Evolutionary conservation across 176 grass and related monocot species (phyloP), one percentile per base, ranked within the genome.

Genomic region (Bonia amplexicaulis): DNA sequence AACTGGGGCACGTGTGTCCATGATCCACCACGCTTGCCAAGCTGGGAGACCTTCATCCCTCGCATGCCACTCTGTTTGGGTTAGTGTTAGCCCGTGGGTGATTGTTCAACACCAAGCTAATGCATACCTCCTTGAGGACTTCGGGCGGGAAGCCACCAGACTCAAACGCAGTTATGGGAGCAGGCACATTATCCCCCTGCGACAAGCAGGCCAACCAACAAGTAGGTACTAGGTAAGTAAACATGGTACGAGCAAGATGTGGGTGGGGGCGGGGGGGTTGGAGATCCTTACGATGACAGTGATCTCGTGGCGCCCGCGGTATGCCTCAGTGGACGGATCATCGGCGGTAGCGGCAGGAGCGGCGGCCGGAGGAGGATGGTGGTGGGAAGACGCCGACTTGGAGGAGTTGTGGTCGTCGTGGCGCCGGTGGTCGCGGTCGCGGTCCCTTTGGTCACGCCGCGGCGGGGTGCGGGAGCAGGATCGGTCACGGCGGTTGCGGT

Each of bases 61-160:
- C 44, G 45, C 68, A 55, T 77, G 19, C 4, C 7, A 86, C 65
- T 86, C 83, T 73, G 76, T 66, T 78, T 73, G 58, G 65, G 73
- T 90, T 86, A 86, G 88, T 66, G 84, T 72, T 90, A 82, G 84
- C 82, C 55, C 49, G 55, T 5, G 67, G 17, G 22, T 73, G 22
- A 57, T 29, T 58, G 40, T 84, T 66, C 51, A 82, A 83, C 74
- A 78, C 48, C 79, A 10, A 79, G 19, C 26, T 69, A 65, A n/a
- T 76, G n/a, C 84, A 79, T 99, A 99, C 96, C 93, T 96, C 93
- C 89, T 92, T 92, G 61, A 96, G 89, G 78, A 96, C 89, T 84
- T 99, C 96, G 0, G 81, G 11, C 4, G 93, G 91, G 25, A 99
- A 94, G 46, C 82, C 86, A 73, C 93, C 87, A 71, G 96, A 78